Evolutionary conservation across 768 basidiomycete genomes (phyloP).

Genomic region (Suillus discolor): DNA sequence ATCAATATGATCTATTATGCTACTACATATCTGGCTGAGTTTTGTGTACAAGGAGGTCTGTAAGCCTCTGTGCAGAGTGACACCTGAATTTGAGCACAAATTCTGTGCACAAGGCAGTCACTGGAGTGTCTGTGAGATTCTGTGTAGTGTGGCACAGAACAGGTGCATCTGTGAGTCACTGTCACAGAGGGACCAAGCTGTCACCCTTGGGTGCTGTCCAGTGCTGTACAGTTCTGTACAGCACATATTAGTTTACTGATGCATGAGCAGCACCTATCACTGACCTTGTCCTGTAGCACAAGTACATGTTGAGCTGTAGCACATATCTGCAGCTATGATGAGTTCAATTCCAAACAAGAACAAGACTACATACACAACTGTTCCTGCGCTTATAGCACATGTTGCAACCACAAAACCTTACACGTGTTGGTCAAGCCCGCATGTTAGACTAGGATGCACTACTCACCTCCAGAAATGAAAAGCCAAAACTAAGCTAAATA

Average conservation of each 20-base stretch:
- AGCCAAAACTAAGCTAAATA: constrained; percentile 33
- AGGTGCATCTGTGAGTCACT: background rate
- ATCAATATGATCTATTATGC: too few species aligned
- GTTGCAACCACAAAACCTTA: constrained; percentile 43
- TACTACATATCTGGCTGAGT: too few species aligned
- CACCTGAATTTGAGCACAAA: too few species aligned
- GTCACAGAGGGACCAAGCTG: background rate
- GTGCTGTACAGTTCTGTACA: background rate
- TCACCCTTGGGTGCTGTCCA: background rate
- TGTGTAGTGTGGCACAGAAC: background rate
- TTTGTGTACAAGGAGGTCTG: too few species aligned
- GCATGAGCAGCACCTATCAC: background rate
- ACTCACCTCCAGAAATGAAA: constrained; percentile 38
- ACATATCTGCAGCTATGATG: constrained; percentile 21
- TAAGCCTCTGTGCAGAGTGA: too few species aligned
- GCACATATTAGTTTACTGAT: background rate
- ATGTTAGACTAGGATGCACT: background rate
- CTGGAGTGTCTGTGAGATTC: background rate
- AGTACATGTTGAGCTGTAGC: constrained; percentile 21
- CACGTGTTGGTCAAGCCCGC: background rate
- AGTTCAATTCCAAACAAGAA: background rate
- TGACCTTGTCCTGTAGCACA: constrained; percentile 31
- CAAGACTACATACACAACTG: constrained; percentile 30
- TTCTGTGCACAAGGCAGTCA: background rate
- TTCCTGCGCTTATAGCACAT: constrained; percentile 41